Evolutionary conservation across 805 yeast genomes (phyloP).

Genomic region (Barnettozyma pratensis): DNA sequence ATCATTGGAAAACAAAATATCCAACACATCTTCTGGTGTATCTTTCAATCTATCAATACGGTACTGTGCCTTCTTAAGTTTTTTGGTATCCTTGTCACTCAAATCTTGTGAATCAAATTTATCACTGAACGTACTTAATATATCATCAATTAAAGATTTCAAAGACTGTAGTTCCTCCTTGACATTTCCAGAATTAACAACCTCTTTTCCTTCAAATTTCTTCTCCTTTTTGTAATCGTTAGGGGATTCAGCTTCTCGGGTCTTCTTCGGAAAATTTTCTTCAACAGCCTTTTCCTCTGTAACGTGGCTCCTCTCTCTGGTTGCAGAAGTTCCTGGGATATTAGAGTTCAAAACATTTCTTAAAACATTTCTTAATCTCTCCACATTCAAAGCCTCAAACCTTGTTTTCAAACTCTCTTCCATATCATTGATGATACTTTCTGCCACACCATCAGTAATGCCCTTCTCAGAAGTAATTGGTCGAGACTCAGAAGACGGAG

Average conservation of each 20-base stretch:
- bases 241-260: too few species aligned
- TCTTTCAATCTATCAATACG: conserved; percentile 2
- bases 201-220: neutral
- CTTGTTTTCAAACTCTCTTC: conserved; percentile 1
- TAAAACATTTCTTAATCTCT: conserved; percentile 4
- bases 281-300: neutral
- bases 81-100: conserved; percentile 3
- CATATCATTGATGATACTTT: neutral
- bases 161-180: conserved; percentile 2
- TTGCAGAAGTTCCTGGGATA: neutral
- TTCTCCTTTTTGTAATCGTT: neutral
- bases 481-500: neutral
- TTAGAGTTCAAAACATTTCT: neutral
- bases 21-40: conserved; percentile 8
- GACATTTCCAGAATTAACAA: neutral
- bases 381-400: conserved; percentile 5
- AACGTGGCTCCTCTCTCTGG: too few species aligned
- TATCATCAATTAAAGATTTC: conserved; percentile 1
- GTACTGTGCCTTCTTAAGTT: conserved; percentile 1
- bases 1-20: conserved; percentile 4
- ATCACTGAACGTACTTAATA: conserved; percentile 1
- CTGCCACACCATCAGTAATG: neutral
- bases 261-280: too few species aligned
- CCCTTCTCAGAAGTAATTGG: too few species aligned
- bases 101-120: conserved; percentile 1